phyloP scores from a whole-genome alignment of 768 basidiomycete genomes.

The Naematelia aurantialba region DNA sequence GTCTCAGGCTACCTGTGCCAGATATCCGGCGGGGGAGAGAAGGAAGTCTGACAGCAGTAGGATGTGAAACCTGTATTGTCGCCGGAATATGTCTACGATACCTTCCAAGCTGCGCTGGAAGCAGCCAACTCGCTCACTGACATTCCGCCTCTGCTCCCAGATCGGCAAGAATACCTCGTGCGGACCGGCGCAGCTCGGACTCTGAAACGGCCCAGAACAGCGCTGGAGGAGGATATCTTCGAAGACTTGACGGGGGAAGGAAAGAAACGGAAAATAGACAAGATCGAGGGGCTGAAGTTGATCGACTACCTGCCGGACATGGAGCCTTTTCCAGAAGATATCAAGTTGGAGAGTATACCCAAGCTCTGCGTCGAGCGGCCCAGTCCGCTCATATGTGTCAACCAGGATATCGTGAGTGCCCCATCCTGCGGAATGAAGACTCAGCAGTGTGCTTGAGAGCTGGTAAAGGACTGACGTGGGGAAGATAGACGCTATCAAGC shows the following conservation, averaged over 20 bases:
- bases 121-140: constrained; percentile 5
- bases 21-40: neutral
- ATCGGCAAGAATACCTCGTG: constrained; percentile 16
- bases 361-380: constrained; percentile 33
- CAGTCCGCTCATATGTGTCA: constrained; percentile 45
- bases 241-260: constrained; percentile 4
- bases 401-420: constrained; percentile 50
- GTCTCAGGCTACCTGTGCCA: constrained; percentile 6
- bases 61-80: constrained; percentile 29
- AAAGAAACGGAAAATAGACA: constrained; percentile 11
- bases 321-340: constrained; percentile 27
- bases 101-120: constrained; percentile 26
- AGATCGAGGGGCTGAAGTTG: neutral
- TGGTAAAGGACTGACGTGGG: neutral
- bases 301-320: constrained; percentile 25
- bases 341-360: constrained; percentile 39
- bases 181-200: neutral
- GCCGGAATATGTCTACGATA: constrained; percentile 32
- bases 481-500: constrained; percentile 48
- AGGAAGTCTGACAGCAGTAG: constrained; percentile 8
- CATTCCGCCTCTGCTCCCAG: neutral
- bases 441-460: too few species aligned
- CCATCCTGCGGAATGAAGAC: too few species aligned
- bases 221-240: constrained; percentile 5
- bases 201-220: neutral